A percentile compares a stretch with the other conserved stretches of the same genome.
These are phyloP conservation scores for Monosporascus sp. DNA, from an alignment of 2,329 filamentous ascomycete genomes.

Conservation along the genomic window DNA sequence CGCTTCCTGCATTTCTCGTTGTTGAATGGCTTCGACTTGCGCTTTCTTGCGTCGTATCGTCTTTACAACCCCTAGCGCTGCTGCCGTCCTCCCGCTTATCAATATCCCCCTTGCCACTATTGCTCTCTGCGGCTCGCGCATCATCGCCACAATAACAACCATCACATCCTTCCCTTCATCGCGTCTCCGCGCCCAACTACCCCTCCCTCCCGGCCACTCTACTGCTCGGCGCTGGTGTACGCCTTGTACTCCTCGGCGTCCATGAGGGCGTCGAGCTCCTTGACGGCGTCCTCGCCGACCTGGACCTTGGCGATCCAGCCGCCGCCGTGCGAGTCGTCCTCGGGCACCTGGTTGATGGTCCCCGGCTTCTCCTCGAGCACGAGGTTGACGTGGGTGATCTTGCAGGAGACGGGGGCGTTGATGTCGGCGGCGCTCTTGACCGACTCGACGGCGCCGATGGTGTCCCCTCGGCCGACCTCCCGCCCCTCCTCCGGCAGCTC, in stretches of 20 bases:
- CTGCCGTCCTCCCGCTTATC: too few species aligned
- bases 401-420: conserved; percentile 79
- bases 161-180: not conserved
- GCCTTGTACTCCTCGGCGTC: conserved; percentile 70
- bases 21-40: not conserved
- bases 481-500: conserved; percentile 75
- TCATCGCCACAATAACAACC: not conserved
- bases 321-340: conserved; percentile 67
- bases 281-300: conserved; percentile 58
- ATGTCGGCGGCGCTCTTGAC: conserved; percentile 99
- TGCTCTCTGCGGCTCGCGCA: not conserved
- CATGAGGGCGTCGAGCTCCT: conserved; percentile 74
- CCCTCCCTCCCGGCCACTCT: conserved; percentile 5
- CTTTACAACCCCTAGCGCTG: not conserved
- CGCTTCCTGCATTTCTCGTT: conserved; percentile 7
- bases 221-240: conserved; percentile 53
- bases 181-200: not conserved
- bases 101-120: not conserved
- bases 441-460: conserved; percentile 91
- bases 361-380: conserved; percentile 78
- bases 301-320: conserved; percentile 92
- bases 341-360: conserved; percentile 84
- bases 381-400: conserved; percentile 67
- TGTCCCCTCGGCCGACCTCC: conserved; percentile 69
- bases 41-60: too few species aligned